phyloP scores from a whole-genome alignment of 2,329 filamentous ascomycete genomes.

The Aureobasidium sp. region DNA sequence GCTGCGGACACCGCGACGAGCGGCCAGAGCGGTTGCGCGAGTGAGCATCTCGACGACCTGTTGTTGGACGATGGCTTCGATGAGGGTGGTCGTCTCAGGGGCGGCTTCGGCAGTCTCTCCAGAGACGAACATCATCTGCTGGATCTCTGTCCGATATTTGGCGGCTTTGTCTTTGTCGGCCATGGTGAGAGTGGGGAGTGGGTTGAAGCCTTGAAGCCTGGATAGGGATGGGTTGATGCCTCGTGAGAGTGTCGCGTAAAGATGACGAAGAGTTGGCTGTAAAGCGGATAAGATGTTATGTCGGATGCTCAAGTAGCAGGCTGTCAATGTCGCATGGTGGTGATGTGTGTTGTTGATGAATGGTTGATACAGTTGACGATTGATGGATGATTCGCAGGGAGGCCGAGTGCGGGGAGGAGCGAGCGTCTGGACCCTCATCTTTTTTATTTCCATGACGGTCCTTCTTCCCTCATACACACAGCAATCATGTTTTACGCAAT shows the following conservation, averaged over 20 bases:
- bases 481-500: slow-evolving; percentile 82
- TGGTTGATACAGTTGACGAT: not conserved
- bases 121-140: slow-evolving; percentile 99
- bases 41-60: slow-evolving; percentile 96
- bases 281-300: not conserved
- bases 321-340: not conserved
- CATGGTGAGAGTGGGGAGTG: slow-evolving; percentile 44
- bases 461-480: not conserved
- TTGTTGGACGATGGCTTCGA: slow-evolving; percentile 94
- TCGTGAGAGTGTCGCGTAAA: not conserved
- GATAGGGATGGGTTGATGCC: not conserved
- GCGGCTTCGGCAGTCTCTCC: slow-evolving; percentile 90
- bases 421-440: not conserved
- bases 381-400: not conserved
- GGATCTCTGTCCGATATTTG: slow-evolving; percentile 97
- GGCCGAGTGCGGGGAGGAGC: not conserved
- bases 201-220: too few species aligned
- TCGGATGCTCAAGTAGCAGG: not conserved
- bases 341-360: not conserved
- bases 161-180: slow-evolving; percentile 50
- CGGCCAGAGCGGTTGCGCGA: slow-evolving; percentile 81
- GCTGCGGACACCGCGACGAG: slow-evolving; percentile 82
- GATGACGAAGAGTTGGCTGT: not conserved
- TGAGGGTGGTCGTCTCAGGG: slow-evolving; percentile 84
- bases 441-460: not conserved